phyloP scores from a whole-genome alignment of 257 asterid species.

The Linaria vulgaris region DNA sequence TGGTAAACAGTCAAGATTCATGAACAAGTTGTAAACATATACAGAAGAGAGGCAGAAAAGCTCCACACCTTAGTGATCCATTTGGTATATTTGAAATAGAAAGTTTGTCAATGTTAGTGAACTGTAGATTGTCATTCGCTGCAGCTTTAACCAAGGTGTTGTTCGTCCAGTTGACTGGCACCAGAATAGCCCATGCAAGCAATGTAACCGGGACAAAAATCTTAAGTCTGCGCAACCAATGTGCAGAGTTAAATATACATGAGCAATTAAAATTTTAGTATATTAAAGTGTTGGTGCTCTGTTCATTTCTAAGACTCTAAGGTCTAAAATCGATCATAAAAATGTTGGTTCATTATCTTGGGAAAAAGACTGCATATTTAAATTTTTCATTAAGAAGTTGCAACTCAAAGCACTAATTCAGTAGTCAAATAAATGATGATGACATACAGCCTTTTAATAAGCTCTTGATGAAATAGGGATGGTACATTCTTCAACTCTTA shows the following conservation, averaged over 20 bases:
- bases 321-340: background rate
- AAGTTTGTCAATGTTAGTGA: slow-evolving; percentile 81
- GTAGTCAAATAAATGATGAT: background rate
- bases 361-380: background rate
- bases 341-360: background rate
- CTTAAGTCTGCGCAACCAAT: slow-evolving; percentile 66
- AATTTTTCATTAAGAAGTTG: too few relatives aligned
- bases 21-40: background rate
- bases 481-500: too few relatives aligned
- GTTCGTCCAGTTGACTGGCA: slow-evolving; percentile 96
- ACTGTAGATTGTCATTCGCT: slow-evolving; percentile 44
- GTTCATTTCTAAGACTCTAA: background rate
- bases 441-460: background rate
- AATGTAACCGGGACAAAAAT: slow-evolving; percentile 81
- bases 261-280: background rate
- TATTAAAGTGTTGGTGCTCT: background rate
- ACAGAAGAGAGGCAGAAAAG: background rate
- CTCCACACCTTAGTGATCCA: slow-evolving; percentile 59
- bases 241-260: slow-evolving; percentile 11
- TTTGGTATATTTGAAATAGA: slow-evolving; percentile 80
- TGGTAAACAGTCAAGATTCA: background rate
- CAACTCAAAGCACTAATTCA: too few relatives aligned
- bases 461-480: too few relatives aligned
- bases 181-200: slow-evolving; percentile 78
- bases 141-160: slow-evolving; percentile 53